phyloP scores from a whole-genome alignment of 2,329 filamentous ascomycete genomes.

The Elsinoe ampelina region DNA sequence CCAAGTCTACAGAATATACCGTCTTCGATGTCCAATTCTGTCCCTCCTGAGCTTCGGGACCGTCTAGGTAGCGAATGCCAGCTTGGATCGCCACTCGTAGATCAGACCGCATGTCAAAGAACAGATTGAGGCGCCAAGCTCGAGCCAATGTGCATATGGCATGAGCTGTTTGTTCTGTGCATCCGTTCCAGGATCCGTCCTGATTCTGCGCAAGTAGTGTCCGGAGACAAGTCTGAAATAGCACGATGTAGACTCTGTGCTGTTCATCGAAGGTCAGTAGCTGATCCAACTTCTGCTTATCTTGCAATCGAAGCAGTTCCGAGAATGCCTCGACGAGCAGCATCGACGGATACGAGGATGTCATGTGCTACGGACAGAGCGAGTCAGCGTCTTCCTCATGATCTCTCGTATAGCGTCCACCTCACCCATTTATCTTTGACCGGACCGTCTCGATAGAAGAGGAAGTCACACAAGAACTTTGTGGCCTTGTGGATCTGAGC shows the following conservation, averaged over 20 bases:
- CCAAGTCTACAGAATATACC: not conserved
- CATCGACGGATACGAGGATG: not conserved
- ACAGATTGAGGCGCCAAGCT: not conserved
- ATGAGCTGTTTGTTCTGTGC: not conserved
- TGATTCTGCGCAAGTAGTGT: not conserved
- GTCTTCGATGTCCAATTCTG: not conserved
- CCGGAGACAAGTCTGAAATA: not conserved
- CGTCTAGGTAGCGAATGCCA: not conserved
- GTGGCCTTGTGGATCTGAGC: not conserved
- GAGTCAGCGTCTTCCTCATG: not conserved
- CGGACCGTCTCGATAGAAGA: not conserved
- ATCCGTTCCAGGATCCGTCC: not conserved
- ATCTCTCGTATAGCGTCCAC: not conserved
- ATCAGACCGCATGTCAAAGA: not conserved
- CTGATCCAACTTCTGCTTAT: not conserved
- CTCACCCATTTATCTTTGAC: not conserved
- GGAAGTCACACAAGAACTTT: not conserved
- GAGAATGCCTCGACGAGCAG: not conserved
- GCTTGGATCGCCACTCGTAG: not conserved
- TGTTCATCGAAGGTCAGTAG: not conserved
- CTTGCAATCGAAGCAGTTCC: not conserved
- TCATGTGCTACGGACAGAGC: not conserved
- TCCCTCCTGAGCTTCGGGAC: not conserved
- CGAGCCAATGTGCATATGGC: not conserved
- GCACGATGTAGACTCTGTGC: not conserved